Percentiles rank a stretch among this genome's conserved stretches.
Conservation (phyloP, 2,329 filamentous ascomycete genomes). For the Xylaria sp. region DNA sequence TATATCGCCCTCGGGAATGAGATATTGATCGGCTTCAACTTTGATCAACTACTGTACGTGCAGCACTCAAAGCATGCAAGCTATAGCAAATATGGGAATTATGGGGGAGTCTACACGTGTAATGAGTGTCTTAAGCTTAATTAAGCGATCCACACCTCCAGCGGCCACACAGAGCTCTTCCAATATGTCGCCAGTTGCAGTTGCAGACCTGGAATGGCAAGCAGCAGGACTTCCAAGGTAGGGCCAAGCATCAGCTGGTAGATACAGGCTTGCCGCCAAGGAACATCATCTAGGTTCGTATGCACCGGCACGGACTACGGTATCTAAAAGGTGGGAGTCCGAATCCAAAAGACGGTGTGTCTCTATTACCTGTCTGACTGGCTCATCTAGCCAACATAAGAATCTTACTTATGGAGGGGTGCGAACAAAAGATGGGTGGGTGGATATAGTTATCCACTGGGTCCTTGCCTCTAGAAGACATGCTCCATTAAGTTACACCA, state of each 20-base stretch:
- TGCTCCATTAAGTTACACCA: neutral
- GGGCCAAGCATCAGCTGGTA: conserved; percentile 4
- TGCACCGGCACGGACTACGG: no score
- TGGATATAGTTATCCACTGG: conserved; percentile 1
- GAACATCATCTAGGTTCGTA: neutral
- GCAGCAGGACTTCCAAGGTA: neutral
- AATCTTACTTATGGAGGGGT: conserved; percentile 14
- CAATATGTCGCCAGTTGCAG: neutral
- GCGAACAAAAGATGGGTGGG: neutral
- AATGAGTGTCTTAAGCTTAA: conserved; percentile 27
- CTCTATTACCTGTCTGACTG: conserved; percentile 10
- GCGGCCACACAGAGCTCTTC: neutral
- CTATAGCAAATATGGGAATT: neutral
- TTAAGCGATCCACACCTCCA: conserved; percentile 20
- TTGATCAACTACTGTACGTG: neutral
- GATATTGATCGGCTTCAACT: neutral
- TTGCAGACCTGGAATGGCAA: neutral
- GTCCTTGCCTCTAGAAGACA: neutral
- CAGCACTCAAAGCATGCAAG: neutral
- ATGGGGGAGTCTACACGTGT: neutral
- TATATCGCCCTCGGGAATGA: neutral
- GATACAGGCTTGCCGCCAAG: neutral
- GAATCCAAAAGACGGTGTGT: conserved; percentile 5
- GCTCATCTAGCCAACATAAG: neutral
- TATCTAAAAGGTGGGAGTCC: conserved; percentile 10